Conservation (phyloP, 73 alveolate species). For the Paramecium pentaurelia region DNA sequence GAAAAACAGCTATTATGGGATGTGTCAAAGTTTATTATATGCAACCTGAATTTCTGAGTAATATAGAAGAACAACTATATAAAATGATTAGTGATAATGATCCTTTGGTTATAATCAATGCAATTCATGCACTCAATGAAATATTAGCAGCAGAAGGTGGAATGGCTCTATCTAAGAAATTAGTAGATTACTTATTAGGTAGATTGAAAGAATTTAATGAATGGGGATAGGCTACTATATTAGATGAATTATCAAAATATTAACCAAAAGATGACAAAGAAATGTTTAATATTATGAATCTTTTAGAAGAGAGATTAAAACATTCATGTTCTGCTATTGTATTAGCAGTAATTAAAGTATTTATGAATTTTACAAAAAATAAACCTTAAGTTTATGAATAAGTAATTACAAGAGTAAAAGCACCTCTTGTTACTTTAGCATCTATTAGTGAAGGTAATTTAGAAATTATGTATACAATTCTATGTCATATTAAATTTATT, state of each 20-base stretch:
- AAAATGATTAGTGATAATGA: slow-evolving; percentile 92
- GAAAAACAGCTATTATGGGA: slow-evolving; percentile 97
- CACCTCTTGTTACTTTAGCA: slow-evolving; percentile 94
- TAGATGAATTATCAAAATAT: slow-evolving; percentile 86
- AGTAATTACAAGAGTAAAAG: slow-evolving; percentile 89
- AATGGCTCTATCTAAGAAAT: slow-evolving; percentile 80
- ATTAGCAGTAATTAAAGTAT: slow-evolving; percentile 94
- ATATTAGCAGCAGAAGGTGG: slow-evolving; percentile 97
- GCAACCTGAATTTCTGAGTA: slow-evolving; percentile 49
- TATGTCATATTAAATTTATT: slow-evolving; percentile 87
- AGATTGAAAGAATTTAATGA: slow-evolving; percentile 94
- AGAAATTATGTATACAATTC: slow-evolving; percentile 90
- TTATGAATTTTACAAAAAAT: slow-evolving; percentile 90
- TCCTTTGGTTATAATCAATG: slow-evolving; percentile 92
- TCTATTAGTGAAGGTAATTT: slow-evolving; percentile 90
- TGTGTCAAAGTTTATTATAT: slow-evolving; percentile 89
- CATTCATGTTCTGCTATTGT: slow-evolving; percentile 94
- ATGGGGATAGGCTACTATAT: slow-evolving; percentile 94
- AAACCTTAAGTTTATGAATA: slow-evolving; percentile 82
- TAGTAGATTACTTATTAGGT: slow-evolving; percentile 87
- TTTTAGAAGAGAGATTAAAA: slow-evolving; percentile 95
- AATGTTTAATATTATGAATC: slow-evolving; percentile 95
- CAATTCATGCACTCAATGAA: slow-evolving; percentile 92
- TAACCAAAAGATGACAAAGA: slow-evolving; percentile 91
- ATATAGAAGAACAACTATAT: slow-evolving; percentile 82